Conservation (phyloP, 257 asterid genomes). For the Solanum rostratum region DNA sequence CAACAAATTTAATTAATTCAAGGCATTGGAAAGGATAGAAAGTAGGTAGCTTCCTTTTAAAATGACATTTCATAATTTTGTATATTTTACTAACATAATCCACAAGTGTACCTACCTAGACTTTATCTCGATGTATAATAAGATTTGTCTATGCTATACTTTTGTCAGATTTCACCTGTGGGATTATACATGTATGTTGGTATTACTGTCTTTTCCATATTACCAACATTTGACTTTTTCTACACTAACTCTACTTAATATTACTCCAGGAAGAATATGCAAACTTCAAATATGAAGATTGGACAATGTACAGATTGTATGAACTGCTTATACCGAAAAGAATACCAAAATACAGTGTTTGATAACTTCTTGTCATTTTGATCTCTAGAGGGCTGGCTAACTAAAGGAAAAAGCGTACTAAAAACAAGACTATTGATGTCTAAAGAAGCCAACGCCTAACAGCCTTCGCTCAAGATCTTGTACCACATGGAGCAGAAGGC, state of each 20-base stretch:
- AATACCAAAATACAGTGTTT: not conserved
- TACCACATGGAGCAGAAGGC: not conserved
- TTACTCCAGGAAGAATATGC: not conserved
- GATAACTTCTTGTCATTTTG: not conserved
- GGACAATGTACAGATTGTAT: not conserved
- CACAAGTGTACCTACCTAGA: too few relatives aligned
- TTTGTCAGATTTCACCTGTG: not conserved
- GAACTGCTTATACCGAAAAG: slow-evolving; percentile 20
- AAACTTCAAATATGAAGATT: not conserved
- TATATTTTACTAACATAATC: not conserved
- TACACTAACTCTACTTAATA: not conserved
- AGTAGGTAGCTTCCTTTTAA: not conserved
- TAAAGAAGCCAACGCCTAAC: not conserved
- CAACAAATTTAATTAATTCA: not conserved
- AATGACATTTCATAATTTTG: not conserved
- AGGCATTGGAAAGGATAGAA: not conserved
- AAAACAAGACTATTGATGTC: not conserved
- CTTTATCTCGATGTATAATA: too few relatives aligned
- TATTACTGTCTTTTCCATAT: not conserved
- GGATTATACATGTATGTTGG: not conserved
- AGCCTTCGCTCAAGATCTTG: not conserved
- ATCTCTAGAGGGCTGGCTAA: not conserved
- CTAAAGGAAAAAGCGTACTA: not conserved
- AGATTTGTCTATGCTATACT: not conserved
- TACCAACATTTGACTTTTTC: not conserved